Percentiles rank a stretch among this genome's conserved stretches.
These are phyloP conservation scores for Diplodia scrobiculata DNA, from an alignment of 2,329 filamentous ascomycete genomes.

Conservation along the genomic window DNA sequence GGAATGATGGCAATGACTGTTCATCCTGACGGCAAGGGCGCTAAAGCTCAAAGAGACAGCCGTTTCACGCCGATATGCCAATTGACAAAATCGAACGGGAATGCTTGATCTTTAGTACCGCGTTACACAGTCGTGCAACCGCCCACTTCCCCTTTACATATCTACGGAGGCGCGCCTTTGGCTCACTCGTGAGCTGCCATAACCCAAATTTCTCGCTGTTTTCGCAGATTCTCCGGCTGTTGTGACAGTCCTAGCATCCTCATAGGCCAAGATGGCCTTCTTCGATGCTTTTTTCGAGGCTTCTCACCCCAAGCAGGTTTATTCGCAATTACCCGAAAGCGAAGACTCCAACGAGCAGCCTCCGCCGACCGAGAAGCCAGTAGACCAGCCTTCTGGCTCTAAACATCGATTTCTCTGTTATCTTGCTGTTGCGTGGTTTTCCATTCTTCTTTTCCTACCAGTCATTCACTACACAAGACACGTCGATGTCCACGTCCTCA, in stretches of 20 bases:
- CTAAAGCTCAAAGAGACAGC: background rate
- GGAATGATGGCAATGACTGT: conserved; percentile 7
- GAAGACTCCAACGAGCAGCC: conserved; percentile 2
- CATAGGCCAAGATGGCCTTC: conserved; percentile 17
- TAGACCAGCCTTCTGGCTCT: background rate
- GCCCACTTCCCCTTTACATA: background rate
- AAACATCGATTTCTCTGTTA: background rate
- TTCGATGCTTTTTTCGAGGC: background rate
- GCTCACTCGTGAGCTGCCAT: background rate
- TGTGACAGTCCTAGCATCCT: too few species aligned
- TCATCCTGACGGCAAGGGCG: background rate
- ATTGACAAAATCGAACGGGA: background rate
- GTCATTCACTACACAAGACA: background rate
- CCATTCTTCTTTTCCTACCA: background rate
- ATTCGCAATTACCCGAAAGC: conserved; percentile 5
- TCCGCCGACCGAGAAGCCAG: background rate
- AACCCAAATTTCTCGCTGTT: background rate
- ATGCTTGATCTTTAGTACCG: background rate
- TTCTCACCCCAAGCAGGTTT: background rate
- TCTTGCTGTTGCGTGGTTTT: background rate
- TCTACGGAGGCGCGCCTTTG: background rate
- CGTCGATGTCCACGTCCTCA: background rate
- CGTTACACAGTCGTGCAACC: background rate
- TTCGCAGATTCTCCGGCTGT: background rate
- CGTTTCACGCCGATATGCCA: too few species aligned